Evolutionary conservation across 2,329 filamentous ascomycete species (phyloP), one percentile per base, ranked within the genome.

Genomic region (Tothia fuscella): DNA sequence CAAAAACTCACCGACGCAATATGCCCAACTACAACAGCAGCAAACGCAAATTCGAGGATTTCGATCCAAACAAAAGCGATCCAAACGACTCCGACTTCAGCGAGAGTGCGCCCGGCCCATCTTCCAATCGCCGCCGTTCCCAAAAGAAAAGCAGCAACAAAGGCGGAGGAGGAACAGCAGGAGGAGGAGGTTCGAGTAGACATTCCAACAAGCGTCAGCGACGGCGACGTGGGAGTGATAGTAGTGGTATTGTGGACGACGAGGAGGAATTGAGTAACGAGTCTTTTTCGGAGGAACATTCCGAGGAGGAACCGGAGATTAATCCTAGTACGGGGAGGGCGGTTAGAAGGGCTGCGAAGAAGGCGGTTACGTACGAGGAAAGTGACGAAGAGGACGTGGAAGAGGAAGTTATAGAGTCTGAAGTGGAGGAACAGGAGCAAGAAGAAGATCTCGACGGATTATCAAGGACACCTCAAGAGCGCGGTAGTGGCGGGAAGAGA

Each of bases 341-440:
- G 33, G 67, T 71, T 48, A 68, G 76, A 47, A 64, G 64, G 45
- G 71, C 67, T n/a, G 68, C 71, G 9, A 70, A 70, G 51, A 71
- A 74, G 49, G 56, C 59, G 19, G 64, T 70, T 33, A 66, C 64
- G 24, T 78, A 79, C 63, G 67, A 74, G 48, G 74, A 77, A 53
- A 67, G 63, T 40, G 66, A 68, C 20, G 64, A 67, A 30, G 59
- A 60, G 54, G 53, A 29, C 29, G 39, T 44, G 13, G 12, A 21
- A 21, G 25, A 41, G 9, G 29, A 56, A 2, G 53, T 57, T 22
- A 55, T 54, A 22, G 52, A 49, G 12, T 46, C 53, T 13, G 50
- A 54, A 36, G 47, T 45, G 13, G 51, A 53, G 20, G 48, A 51
- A 21, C 26, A 44, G 48, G 38, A 32, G 22, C 38, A 29, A 29